Conservation (phyloP, 805 yeast species). For the Wickerhamomyces canadensis region DNA sequence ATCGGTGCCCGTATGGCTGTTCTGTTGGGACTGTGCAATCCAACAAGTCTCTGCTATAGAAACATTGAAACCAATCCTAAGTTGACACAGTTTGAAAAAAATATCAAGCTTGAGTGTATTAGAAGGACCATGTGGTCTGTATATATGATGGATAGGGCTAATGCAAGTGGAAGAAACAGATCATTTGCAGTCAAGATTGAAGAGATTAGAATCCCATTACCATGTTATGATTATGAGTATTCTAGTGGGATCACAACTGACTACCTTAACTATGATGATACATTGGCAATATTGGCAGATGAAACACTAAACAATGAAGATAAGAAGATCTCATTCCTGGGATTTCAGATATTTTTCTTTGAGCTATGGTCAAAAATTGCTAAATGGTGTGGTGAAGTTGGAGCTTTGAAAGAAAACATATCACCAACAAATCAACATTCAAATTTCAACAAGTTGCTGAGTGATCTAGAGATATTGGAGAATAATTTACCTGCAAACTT, state of each 20-base stretch:
- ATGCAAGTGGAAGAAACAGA: constrained; percentile 28
- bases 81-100: background rate
- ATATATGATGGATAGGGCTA: constrained; percentile 35
- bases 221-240: constrained; percentile 27
- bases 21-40: constrained; percentile 27
- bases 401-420: constrained; percentile 24
- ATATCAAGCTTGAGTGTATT: background rate
- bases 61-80: constrained; percentile 10
- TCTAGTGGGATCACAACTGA: constrained; percentile 19
- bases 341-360: constrained; percentile 28
- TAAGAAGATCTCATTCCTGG: constrained; percentile 20
- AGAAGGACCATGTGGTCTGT: constrained; percentile 33
- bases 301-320: constrained; percentile 3
- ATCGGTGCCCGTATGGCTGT: constrained; percentile 35
- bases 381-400: constrained; percentile 34
- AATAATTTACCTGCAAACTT: constrained; percentile 24
- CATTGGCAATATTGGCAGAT: constrained; percentile 2
- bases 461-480: constrained; percentile 22
- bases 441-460: constrained; percentile 23
- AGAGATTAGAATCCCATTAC: constrained; percentile 27
- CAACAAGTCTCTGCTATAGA: constrained; percentile 15
- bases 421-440: constrained; percentile 28
- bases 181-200: constrained; percentile 27
- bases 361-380: constrained; percentile 34
- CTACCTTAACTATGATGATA: constrained; percentile 9